A percentile compares a stretch with the other conserved stretches of the same genome.
phyloP scores from a whole-genome alignment of 495 filamentous ascomycete species.

The Hypoxylon fragiforme region DNA sequence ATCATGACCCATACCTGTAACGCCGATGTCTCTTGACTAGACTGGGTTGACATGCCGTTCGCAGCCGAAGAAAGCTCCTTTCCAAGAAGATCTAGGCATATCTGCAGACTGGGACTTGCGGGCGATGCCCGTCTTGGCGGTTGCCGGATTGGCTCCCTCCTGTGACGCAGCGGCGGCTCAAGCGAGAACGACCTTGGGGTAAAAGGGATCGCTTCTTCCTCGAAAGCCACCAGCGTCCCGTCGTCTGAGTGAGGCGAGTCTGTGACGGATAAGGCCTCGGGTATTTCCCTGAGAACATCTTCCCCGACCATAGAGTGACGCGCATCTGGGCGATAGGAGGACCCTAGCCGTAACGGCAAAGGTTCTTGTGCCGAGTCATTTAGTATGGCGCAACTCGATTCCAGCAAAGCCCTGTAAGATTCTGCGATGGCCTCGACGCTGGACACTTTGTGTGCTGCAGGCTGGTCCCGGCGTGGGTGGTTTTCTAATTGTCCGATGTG shows the following conservation, averaged over 20 bases:
- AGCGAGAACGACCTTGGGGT: conserved; percentile 44
- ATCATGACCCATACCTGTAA: conserved; percentile 60
- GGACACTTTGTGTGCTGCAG: conserved; percentile 31
- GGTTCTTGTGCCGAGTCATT: conserved; percentile 31
- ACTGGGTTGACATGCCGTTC: conserved; percentile 19
- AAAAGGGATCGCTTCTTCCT: conserved; percentile 47
- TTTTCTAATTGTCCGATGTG: conserved; percentile 47
- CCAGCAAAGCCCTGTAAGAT: conserved; percentile 47
- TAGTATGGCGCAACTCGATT: conserved; percentile 34
- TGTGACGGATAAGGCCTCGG: conserved; percentile 11
- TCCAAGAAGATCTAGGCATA: conserved; percentile 48
- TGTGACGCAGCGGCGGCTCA: conserved; percentile 21
- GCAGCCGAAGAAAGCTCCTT: conserved; percentile 46
- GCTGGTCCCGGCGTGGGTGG: conserved; percentile 30
- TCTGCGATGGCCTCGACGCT: conserved; percentile 51
- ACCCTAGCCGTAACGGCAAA: conserved; percentile 19
- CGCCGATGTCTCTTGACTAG: conserved; percentile 50
- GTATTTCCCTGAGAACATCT: conserved; percentile 13
- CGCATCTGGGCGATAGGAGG: not conserved
- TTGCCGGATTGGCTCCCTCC: conserved; percentile 5
- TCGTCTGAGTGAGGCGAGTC: conserved; percentile 46
- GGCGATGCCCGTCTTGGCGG: conserved; percentile 18
- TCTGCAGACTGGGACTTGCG: conserved; percentile 44
- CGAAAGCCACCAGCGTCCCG: conserved; percentile 48
- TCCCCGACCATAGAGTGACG: conserved; percentile 12